These are phyloP conservation scores for Lepiota venenata DNA, from an alignment of 768 basidiomycete species.

Conservation along the genomic window DNA sequence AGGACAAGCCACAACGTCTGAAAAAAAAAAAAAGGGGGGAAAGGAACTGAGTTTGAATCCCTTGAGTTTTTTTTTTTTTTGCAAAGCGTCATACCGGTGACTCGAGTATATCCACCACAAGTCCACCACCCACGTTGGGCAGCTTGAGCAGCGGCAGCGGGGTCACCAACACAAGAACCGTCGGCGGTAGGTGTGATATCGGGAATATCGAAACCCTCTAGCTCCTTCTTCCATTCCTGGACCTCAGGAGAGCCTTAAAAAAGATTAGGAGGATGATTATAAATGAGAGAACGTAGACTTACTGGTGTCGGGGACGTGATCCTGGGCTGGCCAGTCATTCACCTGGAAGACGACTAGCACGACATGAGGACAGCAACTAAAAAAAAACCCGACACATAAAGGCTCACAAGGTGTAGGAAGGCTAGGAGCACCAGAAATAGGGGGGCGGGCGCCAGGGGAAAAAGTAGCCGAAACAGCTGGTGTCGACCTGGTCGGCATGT, in stretches of 20 bases:
- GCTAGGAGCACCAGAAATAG: slow-evolving; percentile 60
- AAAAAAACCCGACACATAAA: neutral
- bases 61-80: too few species aligned
- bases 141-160: slow-evolving; percentile 51
- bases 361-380: neutral
- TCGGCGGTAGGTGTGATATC: slow-evolving; percentile 56
- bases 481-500: slow-evolving; percentile 55
- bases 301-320: slow-evolving; percentile 60
- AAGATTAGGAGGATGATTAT: neutral
- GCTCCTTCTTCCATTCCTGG: slow-evolving; percentile 70
- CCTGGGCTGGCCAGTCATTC: slow-evolving; percentile 59
- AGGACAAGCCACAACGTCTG: slow-evolving; percentile 67
- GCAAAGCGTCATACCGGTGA: slow-evolving; percentile 34
- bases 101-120: slow-evolving; percentile 68
- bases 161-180: slow-evolving; percentile 65
- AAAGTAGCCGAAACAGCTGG: slow-evolving; percentile 50
- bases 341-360: slow-evolving; percentile 22
- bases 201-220: slow-evolving; percentile 71
- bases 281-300: slow-evolving; percentile 16
- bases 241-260: slow-evolving; percentile 56
- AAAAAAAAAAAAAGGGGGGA: neutral
- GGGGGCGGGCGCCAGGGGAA: slow-evolving; percentile 55
- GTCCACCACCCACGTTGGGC: slow-evolving; percentile 87
- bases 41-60: neutral
- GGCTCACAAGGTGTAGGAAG: slow-evolving; percentile 63